These are phyloP conservation scores for Aurinia saxatilis DNA, from an alignment of 345 rosid genomes.

Conservation along the genomic window DNA sequence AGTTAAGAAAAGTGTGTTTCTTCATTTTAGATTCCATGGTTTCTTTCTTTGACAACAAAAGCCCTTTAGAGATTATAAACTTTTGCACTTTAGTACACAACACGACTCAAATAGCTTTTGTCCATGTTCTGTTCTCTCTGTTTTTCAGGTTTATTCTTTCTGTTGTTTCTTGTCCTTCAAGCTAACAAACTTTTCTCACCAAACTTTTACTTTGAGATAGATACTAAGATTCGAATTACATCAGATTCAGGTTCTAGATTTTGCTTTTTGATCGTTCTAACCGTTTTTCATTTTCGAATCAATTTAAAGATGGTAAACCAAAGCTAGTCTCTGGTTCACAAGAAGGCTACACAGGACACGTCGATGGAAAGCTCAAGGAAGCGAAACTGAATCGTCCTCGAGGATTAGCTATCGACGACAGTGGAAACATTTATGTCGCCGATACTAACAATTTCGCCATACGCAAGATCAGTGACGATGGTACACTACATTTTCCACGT, in stretches of 20 bases:
- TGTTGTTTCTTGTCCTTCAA: constrained; percentile 16
- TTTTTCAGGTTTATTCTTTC: constrained; percentile 16
- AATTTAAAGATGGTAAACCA: constrained; percentile 75
- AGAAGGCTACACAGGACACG: constrained; percentile 81
- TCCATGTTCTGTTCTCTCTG: constrained; percentile 7
- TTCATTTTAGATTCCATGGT: constrained; percentile 28
- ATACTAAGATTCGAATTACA: neutral
- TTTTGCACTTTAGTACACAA: constrained; percentile 23
- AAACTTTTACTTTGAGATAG: constrained; percentile 12
- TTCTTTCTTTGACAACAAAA: neutral
- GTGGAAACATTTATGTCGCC: constrained; percentile 90
- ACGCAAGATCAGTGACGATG: constrained; percentile 87
- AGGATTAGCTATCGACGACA: constrained; percentile 75
- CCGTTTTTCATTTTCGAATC: neutral
- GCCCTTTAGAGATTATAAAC: neutral
- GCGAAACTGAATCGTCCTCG: constrained; percentile 85
- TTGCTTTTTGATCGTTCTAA: neutral
- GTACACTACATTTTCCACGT: constrained; percentile 28
- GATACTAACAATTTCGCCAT: constrained; percentile 90
- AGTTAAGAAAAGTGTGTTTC: constrained; percentile 31
- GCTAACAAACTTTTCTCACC: constrained; percentile 10
- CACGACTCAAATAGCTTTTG: constrained; percentile 18
- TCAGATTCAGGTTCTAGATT: constrained; percentile 8
- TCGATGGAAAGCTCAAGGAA: constrained; percentile 76
- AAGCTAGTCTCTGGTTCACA: constrained; percentile 82